phyloP scores from a whole-genome alignment of 768 basidiomycete species.

The Panellus pusillus region DNA sequence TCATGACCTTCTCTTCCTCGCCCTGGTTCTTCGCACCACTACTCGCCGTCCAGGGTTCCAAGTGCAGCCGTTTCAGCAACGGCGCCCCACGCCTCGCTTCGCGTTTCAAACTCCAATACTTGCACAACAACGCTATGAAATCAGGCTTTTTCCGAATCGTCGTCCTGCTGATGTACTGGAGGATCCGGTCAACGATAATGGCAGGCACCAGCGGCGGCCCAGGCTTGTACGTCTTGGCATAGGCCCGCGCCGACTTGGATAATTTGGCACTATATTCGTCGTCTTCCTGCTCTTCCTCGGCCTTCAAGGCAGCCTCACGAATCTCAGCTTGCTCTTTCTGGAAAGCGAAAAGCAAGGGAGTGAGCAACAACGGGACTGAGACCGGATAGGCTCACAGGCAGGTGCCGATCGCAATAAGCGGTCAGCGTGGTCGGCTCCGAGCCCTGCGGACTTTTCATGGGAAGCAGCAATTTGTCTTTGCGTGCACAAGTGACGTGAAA shows the following conservation, averaged over 20 bases:
- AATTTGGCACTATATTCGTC: conserved; percentile 42
- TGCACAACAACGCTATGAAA: conserved; percentile 75
- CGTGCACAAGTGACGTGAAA: conserved; percentile 96
- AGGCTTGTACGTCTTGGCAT: conserved; percentile 88
- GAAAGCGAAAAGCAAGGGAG: neutral
- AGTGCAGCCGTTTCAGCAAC: conserved; percentile 85
- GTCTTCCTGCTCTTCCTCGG: conserved; percentile 45
- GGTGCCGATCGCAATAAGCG: conserved; percentile 87
- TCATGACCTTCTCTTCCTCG: conserved; percentile 80
- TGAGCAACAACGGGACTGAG: neutral
- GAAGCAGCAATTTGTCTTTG: conserved; percentile 78
- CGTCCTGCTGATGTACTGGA: conserved; percentile 71
- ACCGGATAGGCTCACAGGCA: conserved; percentile 60
- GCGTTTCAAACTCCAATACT: conserved; percentile 97
- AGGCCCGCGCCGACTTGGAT: conserved; percentile 84
- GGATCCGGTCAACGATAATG: conserved; percentile 77
- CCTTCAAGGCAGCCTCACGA: conserved; percentile 54
- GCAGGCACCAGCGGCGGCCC: conserved; percentile 91
- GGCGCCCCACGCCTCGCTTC: conserved; percentile 94
- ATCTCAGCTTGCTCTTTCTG: conserved; percentile 72
- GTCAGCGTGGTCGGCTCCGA: conserved; percentile 71
- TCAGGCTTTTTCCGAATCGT: conserved; percentile 72
- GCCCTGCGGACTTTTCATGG: conserved; percentile 83
- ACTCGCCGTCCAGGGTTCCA: conserved; percentile 96
- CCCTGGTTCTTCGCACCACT: conserved; percentile 62